A percentile compares a stretch with the other conserved stretches of the same genome.
Conservation (phyloP, 768 basidiomycete species). For the Kwoniella newhampshirensis region DNA sequence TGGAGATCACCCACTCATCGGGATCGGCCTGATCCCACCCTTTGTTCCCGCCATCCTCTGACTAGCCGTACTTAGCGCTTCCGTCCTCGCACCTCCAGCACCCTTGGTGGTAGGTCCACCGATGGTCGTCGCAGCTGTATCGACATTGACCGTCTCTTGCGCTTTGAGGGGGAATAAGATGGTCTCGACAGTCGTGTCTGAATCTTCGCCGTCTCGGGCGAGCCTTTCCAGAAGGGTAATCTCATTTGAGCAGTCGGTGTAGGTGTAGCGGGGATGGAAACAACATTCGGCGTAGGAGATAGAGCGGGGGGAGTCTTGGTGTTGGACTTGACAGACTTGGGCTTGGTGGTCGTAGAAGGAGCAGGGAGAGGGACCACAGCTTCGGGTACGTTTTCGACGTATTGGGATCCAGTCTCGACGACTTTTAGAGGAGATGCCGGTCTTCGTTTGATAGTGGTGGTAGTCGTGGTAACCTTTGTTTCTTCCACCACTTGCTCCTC, state of each 20-base stretch:
- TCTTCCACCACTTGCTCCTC: constrained; percentile 23
- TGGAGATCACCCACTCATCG: constrained; percentile 25
- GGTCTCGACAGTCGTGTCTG: constrained; percentile 14
- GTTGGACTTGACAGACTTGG: constrained; percentile 13
- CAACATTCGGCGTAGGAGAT: constrained; percentile 2
- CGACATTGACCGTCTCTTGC: constrained; percentile 10
- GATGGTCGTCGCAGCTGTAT: constrained; percentile 28
- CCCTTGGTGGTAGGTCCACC: constrained; percentile 31
- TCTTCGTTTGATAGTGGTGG: constrained; percentile 17
- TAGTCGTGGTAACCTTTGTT: constrained; percentile 31
- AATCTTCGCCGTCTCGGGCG: background rate
- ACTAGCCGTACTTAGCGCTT: constrained; percentile 9
- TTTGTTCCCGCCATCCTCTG: constrained; percentile 24
- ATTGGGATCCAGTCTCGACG: constrained; percentile 6
- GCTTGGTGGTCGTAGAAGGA: constrained; percentile 3
- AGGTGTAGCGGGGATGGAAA: constrained; percentile 9
- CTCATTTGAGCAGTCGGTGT: constrained; percentile 1
- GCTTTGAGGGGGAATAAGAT: constrained; percentile 8
- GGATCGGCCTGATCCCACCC: constrained; percentile 35
- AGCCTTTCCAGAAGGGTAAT: constrained; percentile 8
- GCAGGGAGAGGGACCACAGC: constrained; percentile 1
- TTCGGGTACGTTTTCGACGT: constrained; percentile 17
- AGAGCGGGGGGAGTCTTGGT: constrained; percentile 8
- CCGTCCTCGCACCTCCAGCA: constrained; percentile 13
- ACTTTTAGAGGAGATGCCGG: constrained; percentile 18